phyloP scores from a whole-genome alignment of 768 basidiomycete species.

The Rhodocollybia butyracea region DNA sequence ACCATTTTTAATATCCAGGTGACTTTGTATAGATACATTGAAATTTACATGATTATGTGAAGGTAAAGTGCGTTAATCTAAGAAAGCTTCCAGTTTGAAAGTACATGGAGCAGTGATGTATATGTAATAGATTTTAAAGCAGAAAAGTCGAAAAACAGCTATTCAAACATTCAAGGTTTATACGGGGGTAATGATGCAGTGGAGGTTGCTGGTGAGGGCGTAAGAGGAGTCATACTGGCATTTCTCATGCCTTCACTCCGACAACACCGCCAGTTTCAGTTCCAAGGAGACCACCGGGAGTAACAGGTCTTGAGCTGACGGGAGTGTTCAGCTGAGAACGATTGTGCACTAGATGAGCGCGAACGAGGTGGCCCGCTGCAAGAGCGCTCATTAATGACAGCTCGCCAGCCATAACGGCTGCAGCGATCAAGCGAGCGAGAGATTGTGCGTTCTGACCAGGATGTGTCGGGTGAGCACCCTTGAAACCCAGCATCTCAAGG shows the following conservation, averaged over 20 bases:
- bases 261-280: conserved; percentile 9
- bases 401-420: conserved; percentile 97
- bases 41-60: background rate
- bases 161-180: conserved; percentile 7
- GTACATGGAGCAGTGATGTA: background rate
- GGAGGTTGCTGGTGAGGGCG: conserved; percentile 33
- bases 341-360: conserved; percentile 92
- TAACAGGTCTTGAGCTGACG: conserved; percentile 54
- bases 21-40: conserved; percentile 1
- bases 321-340: conserved; percentile 82
- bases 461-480: conserved; percentile 80
- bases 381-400: conserved; percentile 88
- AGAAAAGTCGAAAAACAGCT: background rate
- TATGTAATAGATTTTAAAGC: background rate
- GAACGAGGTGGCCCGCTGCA: conserved; percentile 91
- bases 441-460: conserved; percentile 90
- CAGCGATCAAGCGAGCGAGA: conserved; percentile 86
- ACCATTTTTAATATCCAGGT: too few species aligned
- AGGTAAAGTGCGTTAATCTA: background rate
- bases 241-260: conserved; percentile 1
- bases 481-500: conserved; percentile 91
- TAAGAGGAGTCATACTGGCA: conserved; percentile 15
- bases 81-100: background rate
- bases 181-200: conserved; percentile 44
- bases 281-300: conserved; percentile 47